A percentile compares a stretch with the other conserved stretches of the same genome.
These are phyloP conservation scores for Verticillium klebahnii DNA, from an alignment of 2,329 filamentous ascomycete species.

Conservation along the genomic window DNA sequence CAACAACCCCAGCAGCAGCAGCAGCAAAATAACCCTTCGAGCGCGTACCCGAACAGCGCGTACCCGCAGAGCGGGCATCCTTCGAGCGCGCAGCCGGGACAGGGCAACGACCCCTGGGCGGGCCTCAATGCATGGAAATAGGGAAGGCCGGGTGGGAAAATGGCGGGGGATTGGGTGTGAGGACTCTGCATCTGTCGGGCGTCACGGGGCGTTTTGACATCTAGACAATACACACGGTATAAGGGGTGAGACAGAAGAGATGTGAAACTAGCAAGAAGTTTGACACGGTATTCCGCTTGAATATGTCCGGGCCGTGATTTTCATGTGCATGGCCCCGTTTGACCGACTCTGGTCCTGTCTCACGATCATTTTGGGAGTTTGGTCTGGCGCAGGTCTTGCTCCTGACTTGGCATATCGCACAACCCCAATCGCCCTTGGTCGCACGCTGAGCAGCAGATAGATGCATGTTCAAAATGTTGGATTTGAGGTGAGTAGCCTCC, in stretches of 20 bases:
- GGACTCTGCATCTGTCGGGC: not conserved
- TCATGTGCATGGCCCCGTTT: too few relatives aligned
- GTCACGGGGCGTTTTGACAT: not conserved
- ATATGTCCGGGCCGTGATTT: not conserved
- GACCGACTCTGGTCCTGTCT: too few relatives aligned
- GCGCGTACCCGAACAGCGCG: slow-evolving; percentile 19
- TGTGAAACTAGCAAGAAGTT: not conserved
- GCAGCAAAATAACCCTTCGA: slow-evolving; percentile 13
- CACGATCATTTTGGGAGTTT: too few relatives aligned
- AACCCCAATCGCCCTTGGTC: not conserved
- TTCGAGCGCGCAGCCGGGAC: slow-evolving; percentile 17
- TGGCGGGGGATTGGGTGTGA: not conserved
- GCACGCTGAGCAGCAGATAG: not conserved
- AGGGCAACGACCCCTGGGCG: slow-evolving; percentile 41
- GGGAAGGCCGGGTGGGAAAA: not conserved
- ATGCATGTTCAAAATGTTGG: not conserved
- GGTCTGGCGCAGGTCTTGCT: too few relatives aligned
- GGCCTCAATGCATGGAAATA: slow-evolving; percentile 50
- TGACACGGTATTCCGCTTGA: not conserved
- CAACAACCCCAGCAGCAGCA: slow-evolving; percentile 23
- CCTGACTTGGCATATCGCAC: too few relatives aligned
- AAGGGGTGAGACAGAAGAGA: not conserved
- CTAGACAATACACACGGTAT: not conserved
- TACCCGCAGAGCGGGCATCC: slow-evolving; percentile 20
- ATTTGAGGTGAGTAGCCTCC: slow-evolving; percentile 30